phyloP scores from a whole-genome alignment of 2,329 filamentous ascomycete species.

The Alternaria sp. region DNA sequence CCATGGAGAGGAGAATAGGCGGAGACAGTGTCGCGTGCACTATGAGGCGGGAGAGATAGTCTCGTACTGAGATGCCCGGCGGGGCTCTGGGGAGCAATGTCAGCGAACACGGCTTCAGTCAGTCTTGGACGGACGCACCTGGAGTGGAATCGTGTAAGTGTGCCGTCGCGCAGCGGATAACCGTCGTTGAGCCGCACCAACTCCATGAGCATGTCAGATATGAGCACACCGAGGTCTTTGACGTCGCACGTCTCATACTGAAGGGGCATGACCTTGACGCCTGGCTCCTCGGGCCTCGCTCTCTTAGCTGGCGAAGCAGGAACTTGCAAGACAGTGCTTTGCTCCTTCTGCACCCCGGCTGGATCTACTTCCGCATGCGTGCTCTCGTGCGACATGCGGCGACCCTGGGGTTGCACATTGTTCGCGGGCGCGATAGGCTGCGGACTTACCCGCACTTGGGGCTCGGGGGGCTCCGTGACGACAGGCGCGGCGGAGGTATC shows the following conservation, averaged over 20 bases:
- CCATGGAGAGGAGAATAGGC: slow-evolving; percentile 95
- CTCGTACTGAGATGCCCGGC: slow-evolving; percentile 90
- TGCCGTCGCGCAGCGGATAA: slow-evolving; percentile 81
- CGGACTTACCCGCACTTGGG: slow-evolving; percentile 43
- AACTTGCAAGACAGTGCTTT: slow-evolving; percentile 21
- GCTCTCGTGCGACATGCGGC: slow-evolving; percentile 19
- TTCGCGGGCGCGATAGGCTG: slow-evolving; percentile 30
- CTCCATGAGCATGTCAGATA: slow-evolving; percentile 94
- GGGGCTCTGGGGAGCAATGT: slow-evolving; percentile 60
- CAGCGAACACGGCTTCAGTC: not conserved
- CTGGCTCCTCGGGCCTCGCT: slow-evolving; percentile 47
- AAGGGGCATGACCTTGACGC: slow-evolving; percentile 67
- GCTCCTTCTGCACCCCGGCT: slow-evolving; percentile 19
- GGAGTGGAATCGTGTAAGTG: slow-evolving; percentile 93
- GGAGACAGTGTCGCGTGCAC: slow-evolving; percentile 93
- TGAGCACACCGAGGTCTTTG: slow-evolving; percentile 86
- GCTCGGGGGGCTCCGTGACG: slow-evolving; percentile 46
- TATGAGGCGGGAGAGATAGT: slow-evolving; percentile 91
- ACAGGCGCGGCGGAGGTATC: slow-evolving; percentile 39
- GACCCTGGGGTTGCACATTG: slow-evolving; percentile 18
- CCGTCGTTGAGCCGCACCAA: slow-evolving; percentile 91
- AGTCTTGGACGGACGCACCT: slow-evolving; percentile 61
- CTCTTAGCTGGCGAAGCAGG: slow-evolving; percentile 41
- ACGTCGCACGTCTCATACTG: slow-evolving; percentile 82
- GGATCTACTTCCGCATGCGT: slow-evolving; percentile 15